Base-by-base conservation (phyloP, 2,329 filamentous ascomycete genomes). In the Paradendryphiella salina region DNA sequence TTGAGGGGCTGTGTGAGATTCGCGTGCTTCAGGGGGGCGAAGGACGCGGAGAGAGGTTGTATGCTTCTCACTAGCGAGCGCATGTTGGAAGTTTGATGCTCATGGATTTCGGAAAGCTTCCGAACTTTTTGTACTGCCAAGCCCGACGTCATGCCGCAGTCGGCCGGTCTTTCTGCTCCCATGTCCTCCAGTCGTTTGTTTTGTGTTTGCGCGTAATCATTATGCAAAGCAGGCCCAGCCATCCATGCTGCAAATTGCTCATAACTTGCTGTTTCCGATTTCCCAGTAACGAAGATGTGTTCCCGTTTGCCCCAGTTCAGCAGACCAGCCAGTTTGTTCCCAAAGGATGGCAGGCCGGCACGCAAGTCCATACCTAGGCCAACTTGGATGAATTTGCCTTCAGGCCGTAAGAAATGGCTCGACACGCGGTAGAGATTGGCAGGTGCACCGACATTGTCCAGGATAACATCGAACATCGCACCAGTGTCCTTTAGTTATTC, bases 361-460 rank as follows among this genome's bases (percentile, higher is more conserved):
- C 32, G 13, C 1, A 41, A 4, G n/a, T 17, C 37, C n/a, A 47
- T 36, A 1, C 37, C 37, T 4, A 35, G 1, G 10, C 41, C 51
- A 2, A 56, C 48, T 20, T 52, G 40, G 1, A 49, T n/a, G 14
- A 55, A 57, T 10, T 41, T 49, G 4, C 54, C 56, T 31, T 36
- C 37, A 3, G 53, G 36, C 26, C 47, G 33, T 13, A 59, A 21
- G 13, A 50, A 56, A n/a, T 28, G 13, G 34, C 14, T 36, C 1
- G 51, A 55, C 18, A n/a, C 35, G 21, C 28, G 34, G 21, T 51
- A 61, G 1, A 52, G 28, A 33, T 59, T 46, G 4, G 37, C 77
- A 73, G 32, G 43, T 10, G 45, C 13, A 2, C 79, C 80, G 20
- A 84, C 79, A 58, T 81, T 80, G 66, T 86, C 84, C 11, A 86